phyloP scores from a whole-genome alignment of 225 moss, liverwort and hornwort genomes.

The Antitrichia curtipendula region DNA sequence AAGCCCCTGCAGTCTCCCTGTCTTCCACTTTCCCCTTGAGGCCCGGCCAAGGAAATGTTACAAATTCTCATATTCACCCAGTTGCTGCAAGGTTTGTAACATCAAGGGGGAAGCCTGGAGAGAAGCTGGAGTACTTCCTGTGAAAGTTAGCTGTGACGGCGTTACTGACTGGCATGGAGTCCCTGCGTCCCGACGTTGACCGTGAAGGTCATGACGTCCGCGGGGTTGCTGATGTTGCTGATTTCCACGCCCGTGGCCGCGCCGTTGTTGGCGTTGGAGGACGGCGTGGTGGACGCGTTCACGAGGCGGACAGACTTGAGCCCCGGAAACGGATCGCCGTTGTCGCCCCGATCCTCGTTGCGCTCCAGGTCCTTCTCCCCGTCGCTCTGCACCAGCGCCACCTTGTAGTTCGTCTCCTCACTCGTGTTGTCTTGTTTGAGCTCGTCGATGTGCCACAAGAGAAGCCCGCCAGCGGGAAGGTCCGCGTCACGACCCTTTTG shows the following conservation, averaged over 20 bases:
- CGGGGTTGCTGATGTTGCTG: neutral
- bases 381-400: conserved; percentile 32
- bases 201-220: conserved; percentile 1
- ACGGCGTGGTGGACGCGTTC: neutral
- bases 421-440: neutral
- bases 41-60: neutral
- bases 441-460: conserved; percentile 33
- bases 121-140: neutral
- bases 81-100: neutral
- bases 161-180: neutral
- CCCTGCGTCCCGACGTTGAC: neutral
- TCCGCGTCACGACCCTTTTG: conserved; percentile 25
- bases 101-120: no score
- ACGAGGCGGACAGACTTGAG: no score
- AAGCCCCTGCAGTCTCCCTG: neutral
- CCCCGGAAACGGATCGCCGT: conserved; percentile 23
- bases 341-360: neutral
- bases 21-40: no score
- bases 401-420: conserved; percentile 9
- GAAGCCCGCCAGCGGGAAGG: conserved; percentile 3
- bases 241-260: neutral
- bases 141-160: neutral
- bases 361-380: conserved; percentile 18
- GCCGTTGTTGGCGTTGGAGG: no score
- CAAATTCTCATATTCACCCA: neutral